phyloP scores from a whole-genome alignment of 106 monocot genomes.

The Triglochin maritima region DNA sequence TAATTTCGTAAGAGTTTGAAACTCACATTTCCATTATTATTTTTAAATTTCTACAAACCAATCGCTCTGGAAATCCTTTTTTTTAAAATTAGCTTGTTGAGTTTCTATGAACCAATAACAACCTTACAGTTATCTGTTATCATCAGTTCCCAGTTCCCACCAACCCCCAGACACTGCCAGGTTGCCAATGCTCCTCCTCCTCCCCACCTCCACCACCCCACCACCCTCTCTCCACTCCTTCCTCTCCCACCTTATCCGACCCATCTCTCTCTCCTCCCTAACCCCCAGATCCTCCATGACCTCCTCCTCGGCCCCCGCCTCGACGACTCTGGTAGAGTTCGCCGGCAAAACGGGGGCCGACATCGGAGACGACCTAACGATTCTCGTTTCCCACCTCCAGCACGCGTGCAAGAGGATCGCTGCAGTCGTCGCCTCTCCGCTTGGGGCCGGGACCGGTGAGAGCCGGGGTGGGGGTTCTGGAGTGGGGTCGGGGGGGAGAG shows the following conservation, averaged over 20 bases:
- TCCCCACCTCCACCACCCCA: neutral
- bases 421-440: slow-evolving; percentile 70
- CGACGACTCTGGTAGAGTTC: slow-evolving; percentile 59
- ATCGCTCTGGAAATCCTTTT: no score
- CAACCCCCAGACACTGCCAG: neutral
- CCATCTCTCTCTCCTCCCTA: neutral
- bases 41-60: no score
- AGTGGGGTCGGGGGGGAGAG: slow-evolving; percentile 30
- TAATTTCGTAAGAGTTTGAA: no score
- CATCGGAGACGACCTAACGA: slow-evolving; percentile 55
- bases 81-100: no score
- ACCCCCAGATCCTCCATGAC: neutral
- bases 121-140: no score
- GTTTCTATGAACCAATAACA: no score
- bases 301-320: neutral
- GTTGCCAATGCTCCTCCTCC: neutral
- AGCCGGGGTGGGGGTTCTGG: neutral
- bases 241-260: neutral
- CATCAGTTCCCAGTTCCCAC: neutral
- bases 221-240: neutral
- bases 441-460: slow-evolving; percentile 22
- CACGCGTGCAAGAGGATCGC: slow-evolving; percentile 87
- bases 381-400: slow-evolving; percentile 64
- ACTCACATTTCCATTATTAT: no score
- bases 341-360: slow-evolving; percentile 24